Base-by-base conservation (phyloP, 1,284 basidiomycete species). In the Cutaneotrichosporon sp. region DNA sequence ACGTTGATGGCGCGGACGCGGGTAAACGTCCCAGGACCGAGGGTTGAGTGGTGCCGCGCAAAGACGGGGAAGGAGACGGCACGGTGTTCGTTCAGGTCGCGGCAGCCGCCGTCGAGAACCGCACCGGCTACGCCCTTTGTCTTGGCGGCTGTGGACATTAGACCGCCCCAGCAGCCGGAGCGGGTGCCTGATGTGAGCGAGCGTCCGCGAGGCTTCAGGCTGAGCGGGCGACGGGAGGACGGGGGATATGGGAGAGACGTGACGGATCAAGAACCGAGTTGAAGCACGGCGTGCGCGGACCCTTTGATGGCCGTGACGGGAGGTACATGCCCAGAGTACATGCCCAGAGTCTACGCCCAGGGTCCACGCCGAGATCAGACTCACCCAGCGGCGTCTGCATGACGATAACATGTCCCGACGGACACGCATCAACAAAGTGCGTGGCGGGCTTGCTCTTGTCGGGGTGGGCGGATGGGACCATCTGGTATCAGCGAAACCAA, bases 11-110 rank as follows among this genome's bases (percentile, higher is more conserved):
- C 87, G 2, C 90, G 88, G 0, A 91, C 89, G 9, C 92, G 87
- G 2, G 92, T 92, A 73, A 93, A 96, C 5, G 91, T 87, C 13
- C 87, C 88, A 78, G 95, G 92, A 13, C 95, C 95, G 7, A 97
- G 84, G 3, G 71, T 73, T 10, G 71, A 69, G 58, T 75, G 72
- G 31, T 61, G 59, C 49, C 68, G 65, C 26, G 75, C 76, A 38
- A 74, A 77, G 10, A 78, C 73, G 21, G 76, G 76, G 65, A 82
- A 83, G 2, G 65, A 69, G 3, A 79, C 67, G 52, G 75, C 74
- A 36, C 81, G 68, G 63, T 83, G 81, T 68, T 83, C 82, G 22
- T 68, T 62, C 49, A 83, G 64, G 70, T 83, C 82, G 5, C 82
- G 70, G 68, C 81, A 82, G 21, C 81, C 70, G 5, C 81, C 82